Base-by-base conservation (phyloP, 2,329 filamentous ascomycete species). In the Furcasterigmium furcatum region DNA sequence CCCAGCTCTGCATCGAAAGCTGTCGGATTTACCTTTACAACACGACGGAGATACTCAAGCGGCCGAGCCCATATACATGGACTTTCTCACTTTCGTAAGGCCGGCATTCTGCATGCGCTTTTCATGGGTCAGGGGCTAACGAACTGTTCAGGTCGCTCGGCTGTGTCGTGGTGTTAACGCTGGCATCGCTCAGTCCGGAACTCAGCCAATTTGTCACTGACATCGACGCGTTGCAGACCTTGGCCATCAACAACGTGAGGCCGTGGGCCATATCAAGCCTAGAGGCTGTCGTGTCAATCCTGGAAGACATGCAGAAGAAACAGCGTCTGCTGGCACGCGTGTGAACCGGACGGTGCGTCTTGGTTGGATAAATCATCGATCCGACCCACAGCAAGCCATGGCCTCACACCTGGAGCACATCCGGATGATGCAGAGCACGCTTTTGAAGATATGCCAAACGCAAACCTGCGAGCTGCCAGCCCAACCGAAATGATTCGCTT, bases 41-140 rank as follows among this genome's bases (percentile, higher is more conserved):
- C 41, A 55, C 57, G 4, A 56, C 55, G 4, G 34, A 54, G 20
- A 55, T 63, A 3, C 41, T 65, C 32, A 46, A 49, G 27, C 50
- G 55, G 44, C 62, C 59, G 7, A 61, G 58, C 30, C 58, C 57
- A 21, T 64, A 65, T 34, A 63, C 61, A 1, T 65, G 62, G 62
- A 65, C 62, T 4, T 62, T 64, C 40, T 57, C 60, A 1, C 44
- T 62, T 19, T 63, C 60, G 61, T 63, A 54, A 40, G 57, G 46
- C 18, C 34, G 4, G 38, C 24, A 27, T 9, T 27, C 19, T 35
- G 9, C 21, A 12, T 16, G 22, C 8, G 13, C 2, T 24, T 13
- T 14, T 18, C 20, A 9, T 12, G 13, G 22, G 14, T 10, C 16
- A 30, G 10, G 24, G 13, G n/a, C 24, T 27, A 7, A 27, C 24